Evolutionary conservation across 495 filamentous ascomycete genomes (phyloP).

Genomic region (Daldinia decipiens): DNA sequence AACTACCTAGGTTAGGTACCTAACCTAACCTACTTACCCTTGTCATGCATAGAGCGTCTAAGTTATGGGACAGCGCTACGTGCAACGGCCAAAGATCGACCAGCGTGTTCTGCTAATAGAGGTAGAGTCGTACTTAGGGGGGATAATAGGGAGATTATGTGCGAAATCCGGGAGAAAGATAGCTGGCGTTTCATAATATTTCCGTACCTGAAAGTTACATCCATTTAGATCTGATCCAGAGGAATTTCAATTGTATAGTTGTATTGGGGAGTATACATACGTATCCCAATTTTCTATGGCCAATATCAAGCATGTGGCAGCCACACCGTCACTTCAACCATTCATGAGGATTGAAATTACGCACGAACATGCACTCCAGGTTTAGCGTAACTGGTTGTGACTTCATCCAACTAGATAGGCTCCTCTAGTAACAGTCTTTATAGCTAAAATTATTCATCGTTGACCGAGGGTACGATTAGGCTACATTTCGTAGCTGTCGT

Average conservation of each 20-base stretch:
- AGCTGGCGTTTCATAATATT: conserved; percentile 23
- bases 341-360: conserved; percentile 17
- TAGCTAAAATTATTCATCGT: conserved; percentile 26
- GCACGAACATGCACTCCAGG: conserved; percentile 37
- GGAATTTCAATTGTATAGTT: conserved; percentile 23
- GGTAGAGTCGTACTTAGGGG: conserved; percentile 29
- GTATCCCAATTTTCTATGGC: conserved; percentile 27
- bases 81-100: neutral
- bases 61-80: conserved; percentile 17
- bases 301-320: conserved; percentile 44
- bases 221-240: conserved; percentile 34
- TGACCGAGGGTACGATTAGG: conserved; percentile 15
- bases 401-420: conserved; percentile 41
- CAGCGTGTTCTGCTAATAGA: conserved; percentile 11
- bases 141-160: conserved; percentile 26
- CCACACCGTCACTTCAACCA: conserved; percentile 29
- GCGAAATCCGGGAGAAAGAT: conserved; percentile 29
- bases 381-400: conserved; percentile 37
- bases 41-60: conserved; percentile 13
- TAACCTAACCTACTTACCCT: neutral
- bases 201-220: conserved; percentile 41
- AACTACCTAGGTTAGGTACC: conserved; percentile 5
- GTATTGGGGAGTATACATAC: conserved; percentile 28
- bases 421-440: conserved; percentile 26
- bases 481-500: conserved; percentile 29